Percentiles rank a stretch among this genome's conserved stretches.
Conservation (phyloP, 352 stramenopile species). For the Peronosclerospora sorghi region DNA sequence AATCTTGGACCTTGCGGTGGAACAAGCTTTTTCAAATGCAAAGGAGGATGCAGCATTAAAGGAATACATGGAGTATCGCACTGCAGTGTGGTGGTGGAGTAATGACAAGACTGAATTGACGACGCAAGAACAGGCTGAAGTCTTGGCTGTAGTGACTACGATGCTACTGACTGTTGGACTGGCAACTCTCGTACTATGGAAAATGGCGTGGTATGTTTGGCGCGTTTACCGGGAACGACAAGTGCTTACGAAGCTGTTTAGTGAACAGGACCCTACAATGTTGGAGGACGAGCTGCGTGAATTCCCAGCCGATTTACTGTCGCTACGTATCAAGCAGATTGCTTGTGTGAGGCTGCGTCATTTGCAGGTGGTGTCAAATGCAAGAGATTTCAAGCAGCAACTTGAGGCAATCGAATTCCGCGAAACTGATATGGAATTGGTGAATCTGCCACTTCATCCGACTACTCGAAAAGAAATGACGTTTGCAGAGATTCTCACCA, state of each 20-base stretch:
- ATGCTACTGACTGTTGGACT: slow-evolving; percentile 31
- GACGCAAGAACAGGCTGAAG: slow-evolving; percentile 42
- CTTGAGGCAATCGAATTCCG: slow-evolving; percentile 31
- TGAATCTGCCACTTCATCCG: slow-evolving; percentile 23
- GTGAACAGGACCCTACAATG: slow-evolving; percentile 8
- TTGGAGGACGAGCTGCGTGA: slow-evolving; percentile 24
- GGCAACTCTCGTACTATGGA: slow-evolving; percentile 20
- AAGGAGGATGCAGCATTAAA: slow-evolving; percentile 8
- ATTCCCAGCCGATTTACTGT: slow-evolving; percentile 23
- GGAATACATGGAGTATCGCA: slow-evolving; percentile 18
- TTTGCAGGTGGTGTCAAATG: slow-evolving; percentile 29
- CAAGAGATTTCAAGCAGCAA: slow-evolving; percentile 21
- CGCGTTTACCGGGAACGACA: slow-evolving; percentile 30
- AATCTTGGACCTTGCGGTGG: slow-evolving; percentile 4
- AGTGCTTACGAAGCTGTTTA: slow-evolving; percentile 31
- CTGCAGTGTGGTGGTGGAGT: slow-evolving; percentile 35
- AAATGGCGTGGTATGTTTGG: slow-evolving; percentile 34
- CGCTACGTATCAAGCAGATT: slow-evolving; percentile 35
- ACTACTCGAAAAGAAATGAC: slow-evolving; percentile 40
- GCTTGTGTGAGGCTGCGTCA: slow-evolving; percentile 36
- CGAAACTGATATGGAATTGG: slow-evolving; percentile 27
- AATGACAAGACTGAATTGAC: slow-evolving; percentile 38
- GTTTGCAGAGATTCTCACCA: slow-evolving; percentile 42
- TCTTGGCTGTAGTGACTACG: slow-evolving; percentile 43
- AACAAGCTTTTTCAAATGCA: slow-evolving; percentile 1